A percentile compares a stretch with the other conserved stretches of the same genome.
Evolutionary conservation across 768 basidiomycete species (phyloP).

Genomic region (Mycena leptocephala): DNA sequence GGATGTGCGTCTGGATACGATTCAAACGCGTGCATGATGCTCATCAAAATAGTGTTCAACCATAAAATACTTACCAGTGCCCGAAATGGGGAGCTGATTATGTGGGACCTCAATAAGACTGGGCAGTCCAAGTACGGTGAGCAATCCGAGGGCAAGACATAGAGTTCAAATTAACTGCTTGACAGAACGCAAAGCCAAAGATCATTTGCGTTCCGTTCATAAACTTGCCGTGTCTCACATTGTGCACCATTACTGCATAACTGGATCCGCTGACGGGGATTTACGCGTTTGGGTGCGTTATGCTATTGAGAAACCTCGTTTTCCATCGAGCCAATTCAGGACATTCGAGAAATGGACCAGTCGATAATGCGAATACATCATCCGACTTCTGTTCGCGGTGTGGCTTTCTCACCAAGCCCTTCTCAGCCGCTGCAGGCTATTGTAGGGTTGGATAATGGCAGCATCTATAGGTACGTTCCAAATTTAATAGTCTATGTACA

Average conservation of each 20-base stretch:
- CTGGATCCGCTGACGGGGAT: constrained; percentile 87
- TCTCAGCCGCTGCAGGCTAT: constrained; percentile 80
- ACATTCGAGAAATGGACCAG: constrained; percentile 79
- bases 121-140: constrained; percentile 81
- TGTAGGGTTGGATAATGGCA: constrained; percentile 80
- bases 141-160: constrained; percentile 33
- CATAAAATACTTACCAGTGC: constrained; percentile 88
- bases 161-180: neutral
- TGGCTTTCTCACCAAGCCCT: constrained; percentile 79
- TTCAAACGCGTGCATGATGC: neutral
- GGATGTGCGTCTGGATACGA: constrained; percentile 61
- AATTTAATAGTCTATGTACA: neutral
- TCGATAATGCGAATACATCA: constrained; percentile 83
- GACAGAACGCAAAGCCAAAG: constrained; percentile 76
- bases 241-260: constrained; percentile 81
- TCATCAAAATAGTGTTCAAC: constrained; percentile 67
- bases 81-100: constrained; percentile 85
- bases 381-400: constrained; percentile 76
- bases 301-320: neutral
- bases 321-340: constrained; percentile 56
- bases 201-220: constrained; percentile 83
- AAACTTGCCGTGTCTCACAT: constrained; percentile 78
- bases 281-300: constrained; percentile 83
- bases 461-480: constrained; percentile 72
- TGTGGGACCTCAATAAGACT: constrained; percentile 85